phyloP scores from a whole-genome alignment of 2,329 filamentous ascomycete genomes.

The Boeremia exigua region DNA sequence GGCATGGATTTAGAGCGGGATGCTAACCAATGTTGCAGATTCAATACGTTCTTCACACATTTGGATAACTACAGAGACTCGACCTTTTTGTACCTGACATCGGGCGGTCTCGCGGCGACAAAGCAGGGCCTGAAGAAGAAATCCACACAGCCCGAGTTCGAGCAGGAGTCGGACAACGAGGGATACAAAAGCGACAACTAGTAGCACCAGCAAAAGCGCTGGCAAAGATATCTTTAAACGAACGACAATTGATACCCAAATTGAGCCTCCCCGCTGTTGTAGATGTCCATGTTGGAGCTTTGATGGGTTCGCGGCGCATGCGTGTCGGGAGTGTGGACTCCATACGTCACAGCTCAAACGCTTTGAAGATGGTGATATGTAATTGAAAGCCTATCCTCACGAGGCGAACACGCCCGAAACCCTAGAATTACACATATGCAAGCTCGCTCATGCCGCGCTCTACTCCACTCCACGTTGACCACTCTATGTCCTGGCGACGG shows the following conservation, averaged over 20 bases:
- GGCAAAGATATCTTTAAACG: background rate
- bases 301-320: background rate
- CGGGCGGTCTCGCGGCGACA: constrained; percentile 55
- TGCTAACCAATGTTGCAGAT: constrained; percentile 38
- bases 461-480: background rate
- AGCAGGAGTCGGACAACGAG: constrained; percentile 45
- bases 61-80: constrained; percentile 58
- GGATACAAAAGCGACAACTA: constrained; percentile 43
- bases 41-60: constrained; percentile 58
- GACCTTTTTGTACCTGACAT: constrained; percentile 58
- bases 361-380: constrained; percentile 10
- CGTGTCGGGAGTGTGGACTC: too few relatives aligned
- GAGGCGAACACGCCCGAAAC: constrained; percentile 12
- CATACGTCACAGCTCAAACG: too few relatives aligned
- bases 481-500: constrained; percentile 43
- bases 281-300: background rate
- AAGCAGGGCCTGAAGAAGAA: constrained; percentile 41
- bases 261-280: background rate
- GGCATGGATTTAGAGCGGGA: background rate
- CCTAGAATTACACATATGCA: constrained; percentile 35
- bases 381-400: constrained; percentile 14
- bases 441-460: constrained; percentile 7
- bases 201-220: background rate
- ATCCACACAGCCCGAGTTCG: constrained; percentile 31
- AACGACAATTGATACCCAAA: constrained; percentile 1